These are phyloP conservation scores for Phytophthora europaea DNA, from an alignment of 352 stramenopile species.

Conservation along the genomic window DNA sequence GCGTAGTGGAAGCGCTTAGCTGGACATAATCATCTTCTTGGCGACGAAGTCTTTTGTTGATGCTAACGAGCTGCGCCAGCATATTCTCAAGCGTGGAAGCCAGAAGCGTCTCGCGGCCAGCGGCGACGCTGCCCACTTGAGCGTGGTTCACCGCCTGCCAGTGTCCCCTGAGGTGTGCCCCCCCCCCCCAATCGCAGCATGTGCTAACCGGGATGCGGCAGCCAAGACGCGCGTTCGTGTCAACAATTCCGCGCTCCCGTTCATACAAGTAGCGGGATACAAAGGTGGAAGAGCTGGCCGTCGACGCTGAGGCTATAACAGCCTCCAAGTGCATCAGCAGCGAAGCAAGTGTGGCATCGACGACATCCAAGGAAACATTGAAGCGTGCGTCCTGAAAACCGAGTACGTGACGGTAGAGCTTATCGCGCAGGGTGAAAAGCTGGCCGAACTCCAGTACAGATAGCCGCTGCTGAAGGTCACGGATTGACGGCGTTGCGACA, in stretches of 20 bases:
- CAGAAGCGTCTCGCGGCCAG: not conserved
- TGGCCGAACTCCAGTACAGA: not conserved
- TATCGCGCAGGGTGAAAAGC: not conserved
- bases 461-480: constrained; percentile 2
- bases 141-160: not conserved
- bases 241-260: not conserved
- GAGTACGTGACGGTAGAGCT: constrained; percentile 10
- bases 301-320: not conserved
- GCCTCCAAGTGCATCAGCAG: constrained; percentile 22
- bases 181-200: constrained; percentile 11
- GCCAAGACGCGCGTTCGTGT: not conserved
- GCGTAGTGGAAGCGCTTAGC: too few species aligned
- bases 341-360: constrained; percentile 12
- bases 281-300: not conserved
- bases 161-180: not conserved
- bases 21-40: not conserved
- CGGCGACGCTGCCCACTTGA: not conserved
- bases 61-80: not conserved
- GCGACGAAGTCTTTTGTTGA: not conserved
- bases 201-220: not conserved
- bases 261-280: not conserved
- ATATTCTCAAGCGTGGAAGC: constrained; percentile 6
- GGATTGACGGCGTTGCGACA: constrained; percentile 3
- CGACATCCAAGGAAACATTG: constrained; percentile 12
- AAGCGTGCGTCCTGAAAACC: constrained; percentile 1